Base-by-base conservation (phyloP, 495 filamentous ascomycete species). In the Penicillium waksmanii region DNA sequence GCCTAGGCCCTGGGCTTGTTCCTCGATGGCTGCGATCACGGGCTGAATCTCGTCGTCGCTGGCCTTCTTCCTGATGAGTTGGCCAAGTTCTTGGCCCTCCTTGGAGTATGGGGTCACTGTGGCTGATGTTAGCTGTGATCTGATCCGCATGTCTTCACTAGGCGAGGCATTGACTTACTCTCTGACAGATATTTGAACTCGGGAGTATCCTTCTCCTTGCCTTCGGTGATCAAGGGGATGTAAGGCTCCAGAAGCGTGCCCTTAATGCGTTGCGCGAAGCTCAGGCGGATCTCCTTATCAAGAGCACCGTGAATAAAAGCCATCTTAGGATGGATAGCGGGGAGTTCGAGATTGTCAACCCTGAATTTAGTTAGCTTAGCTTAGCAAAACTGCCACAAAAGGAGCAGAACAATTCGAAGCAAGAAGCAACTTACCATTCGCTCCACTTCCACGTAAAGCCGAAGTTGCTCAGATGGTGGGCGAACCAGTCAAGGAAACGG, bases 371-470 rank as follows among this genome's bases (percentile, higher is more conserved):
- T 60, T 8, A 43, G 44, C 43, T 12, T 21, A 46, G 15, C 31
- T 36, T 43, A 23, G 15, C 12, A 25, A 25, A n/a, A 4, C 27
- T 25, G 51, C 19, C 11, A 38, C 36, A 38, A 10, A 36, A 13
- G 15, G 12, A 5, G 36, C 11, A 38, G 2, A 38, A 27, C 8
- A 25, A 2, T 11, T 52, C 12, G 10, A 54, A 17, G 11, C 47
- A 51, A 34, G 27, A 31, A 31, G 27, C 27, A 10, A 72, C 81
- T 72, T 69, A 87, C 95, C 95, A 99, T 77, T 99, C 95, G 18
- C 89, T 89, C 95, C 95, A 99, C 76, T 98, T 98, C 95, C 95
- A 99, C 3, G 96, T 95, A 66, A 98, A 99, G 40, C 96, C 95
- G 66, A 98, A 99, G 76, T 99, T 99, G 73, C 92, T 96, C 64